These are phyloP conservation scores for Cercospora sojina DNA, from an alignment of 2,329 filamentous ascomycete species.

Conservation along the genomic window DNA sequence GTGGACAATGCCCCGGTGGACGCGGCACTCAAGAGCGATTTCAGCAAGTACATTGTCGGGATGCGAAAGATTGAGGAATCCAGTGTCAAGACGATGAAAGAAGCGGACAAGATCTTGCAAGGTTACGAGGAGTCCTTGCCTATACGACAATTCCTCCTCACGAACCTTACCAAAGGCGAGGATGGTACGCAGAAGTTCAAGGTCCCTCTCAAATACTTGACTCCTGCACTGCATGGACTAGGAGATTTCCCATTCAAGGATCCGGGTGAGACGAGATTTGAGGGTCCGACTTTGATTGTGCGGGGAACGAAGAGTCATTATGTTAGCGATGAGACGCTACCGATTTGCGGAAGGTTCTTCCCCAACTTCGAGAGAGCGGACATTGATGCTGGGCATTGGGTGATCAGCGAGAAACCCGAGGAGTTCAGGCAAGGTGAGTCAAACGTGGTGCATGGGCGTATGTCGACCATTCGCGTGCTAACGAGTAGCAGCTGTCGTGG, in stretches of 20 bases:
- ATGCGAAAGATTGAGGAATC: slow-evolving; percentile 79
- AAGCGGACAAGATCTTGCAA: slow-evolving; percentile 76
- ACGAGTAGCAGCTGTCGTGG: slow-evolving; percentile 56
- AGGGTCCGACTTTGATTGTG: slow-evolving; percentile 78
- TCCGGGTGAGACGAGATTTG: slow-evolving; percentile 65
- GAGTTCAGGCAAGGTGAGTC: slow-evolving; percentile 69
- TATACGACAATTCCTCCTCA: slow-evolving; percentile 87
- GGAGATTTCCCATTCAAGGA: slow-evolving; percentile 86
- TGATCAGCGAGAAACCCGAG: slow-evolving; percentile 84
- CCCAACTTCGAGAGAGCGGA: slow-evolving; percentile 71
- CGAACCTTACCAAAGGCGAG: slow-evolving; percentile 67
- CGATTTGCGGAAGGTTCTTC: slow-evolving; percentile 79
- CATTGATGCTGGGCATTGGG: slow-evolving; percentile 80
- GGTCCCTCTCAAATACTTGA: slow-evolving; percentile 73
- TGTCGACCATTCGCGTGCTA: slow-evolving; percentile 8
- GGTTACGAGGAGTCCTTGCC: slow-evolving; percentile 71
- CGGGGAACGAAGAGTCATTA: slow-evolving; percentile 74
- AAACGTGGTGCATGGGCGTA: not conserved
- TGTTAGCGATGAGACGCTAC: slow-evolving; percentile 75
- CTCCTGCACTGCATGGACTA: slow-evolving; percentile 67
- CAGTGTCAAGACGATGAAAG: slow-evolving; percentile 64
- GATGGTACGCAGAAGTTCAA: slow-evolving; percentile 67
- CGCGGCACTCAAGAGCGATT: slow-evolving; percentile 69
- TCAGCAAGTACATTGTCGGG: slow-evolving; percentile 75
- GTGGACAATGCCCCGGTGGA: slow-evolving; percentile 93